Percentiles rank a stretch among this genome's conserved stretches.
These are phyloP conservation scores for Phaeosphaeriaceae sp. DNA, from an alignment of 2,329 filamentous ascomycete species.

Conservation along the genomic window DNA sequence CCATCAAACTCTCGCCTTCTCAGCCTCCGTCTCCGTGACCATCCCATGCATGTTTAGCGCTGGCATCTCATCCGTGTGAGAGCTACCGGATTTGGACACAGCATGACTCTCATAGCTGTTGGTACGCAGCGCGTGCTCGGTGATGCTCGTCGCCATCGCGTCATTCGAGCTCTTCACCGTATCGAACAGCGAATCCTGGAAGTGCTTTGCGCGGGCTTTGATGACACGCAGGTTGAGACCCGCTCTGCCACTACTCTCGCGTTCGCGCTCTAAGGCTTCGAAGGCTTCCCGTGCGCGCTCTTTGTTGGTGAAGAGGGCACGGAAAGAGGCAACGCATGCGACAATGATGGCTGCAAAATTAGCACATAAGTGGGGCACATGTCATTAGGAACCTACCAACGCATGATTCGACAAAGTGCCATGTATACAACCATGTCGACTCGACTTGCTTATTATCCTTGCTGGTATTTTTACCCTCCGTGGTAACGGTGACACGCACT, in stretches of 20 bases:
- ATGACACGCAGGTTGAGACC: neutral
- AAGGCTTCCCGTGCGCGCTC: neutral
- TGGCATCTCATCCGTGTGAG: neutral
- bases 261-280: neutral
- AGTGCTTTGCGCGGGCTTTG: neutral
- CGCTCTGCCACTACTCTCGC: neutral
- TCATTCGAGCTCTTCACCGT: neutral
- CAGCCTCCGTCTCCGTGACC: neutral
- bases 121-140: neutral
- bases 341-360: constrained; percentile 4
- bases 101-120: neutral
- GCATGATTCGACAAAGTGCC: constrained; percentile 5
- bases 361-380: neutral
- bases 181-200: constrained; percentile 3
- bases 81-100: neutral
- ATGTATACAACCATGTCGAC: constrained; percentile 2
- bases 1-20: neutral
- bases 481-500: constrained; percentile 7
- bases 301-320: constrained; percentile 3
- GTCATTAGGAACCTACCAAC: constrained; percentile 3
- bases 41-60: neutral
- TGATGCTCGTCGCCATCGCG: neutral
- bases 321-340: constrained; percentile 8
- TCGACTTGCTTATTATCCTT: neutral
- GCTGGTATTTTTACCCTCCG: neutral